Conservation (phyloP, 2,329 filamentous ascomycete species). For the Hypomyces perniciosus region DNA sequence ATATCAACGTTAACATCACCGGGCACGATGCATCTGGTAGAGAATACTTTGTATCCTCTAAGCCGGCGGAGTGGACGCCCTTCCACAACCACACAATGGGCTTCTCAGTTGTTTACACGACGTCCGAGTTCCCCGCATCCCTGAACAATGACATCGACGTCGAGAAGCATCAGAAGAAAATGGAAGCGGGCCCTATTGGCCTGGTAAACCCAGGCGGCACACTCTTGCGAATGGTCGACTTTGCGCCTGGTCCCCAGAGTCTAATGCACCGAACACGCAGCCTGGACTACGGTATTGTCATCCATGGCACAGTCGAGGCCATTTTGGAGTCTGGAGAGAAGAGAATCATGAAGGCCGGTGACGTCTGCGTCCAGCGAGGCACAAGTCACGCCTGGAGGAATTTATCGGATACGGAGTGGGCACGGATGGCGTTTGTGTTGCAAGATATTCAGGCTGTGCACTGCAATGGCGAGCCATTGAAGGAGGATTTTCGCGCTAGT, state of each 20-base stretch:
- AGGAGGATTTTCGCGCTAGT: not conserved
- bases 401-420: slow-evolving; percentile 39
- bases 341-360: slow-evolving; percentile 41
- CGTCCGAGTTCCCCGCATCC: slow-evolving; percentile 29
- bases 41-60: not conserved
- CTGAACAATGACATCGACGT: slow-evolving; percentile 38
- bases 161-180: slow-evolving; percentile 25
- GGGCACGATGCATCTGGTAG: not conserved
- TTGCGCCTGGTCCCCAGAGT: slow-evolving; percentile 33
- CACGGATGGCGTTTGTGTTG: slow-evolving; percentile 39
- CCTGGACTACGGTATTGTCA: slow-evolving; percentile 48
- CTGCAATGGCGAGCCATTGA: not conserved
- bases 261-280: slow-evolving; percentile 48
- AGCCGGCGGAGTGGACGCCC: slow-evolving; percentile 9
- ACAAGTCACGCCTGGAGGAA: slow-evolving; percentile 52
- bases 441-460: slow-evolving; percentile 26
- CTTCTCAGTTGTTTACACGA: slow-evolving; percentile 38
- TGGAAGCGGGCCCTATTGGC: slow-evolving; percentile 25
- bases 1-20: slow-evolving; percentile 1
- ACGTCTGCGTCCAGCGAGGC: slow-evolving; percentile 49
- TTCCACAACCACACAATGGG: slow-evolving; percentile 29
- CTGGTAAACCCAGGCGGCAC: slow-evolving; percentile 31
- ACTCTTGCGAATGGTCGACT: slow-evolving; percentile 42
- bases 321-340: slow-evolving; percentile 44
- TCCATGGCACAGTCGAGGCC: slow-evolving; percentile 49